phyloP scores from a whole-genome alignment of 352 stramenopile species.

The Globisporangium camurandrum region DNA sequence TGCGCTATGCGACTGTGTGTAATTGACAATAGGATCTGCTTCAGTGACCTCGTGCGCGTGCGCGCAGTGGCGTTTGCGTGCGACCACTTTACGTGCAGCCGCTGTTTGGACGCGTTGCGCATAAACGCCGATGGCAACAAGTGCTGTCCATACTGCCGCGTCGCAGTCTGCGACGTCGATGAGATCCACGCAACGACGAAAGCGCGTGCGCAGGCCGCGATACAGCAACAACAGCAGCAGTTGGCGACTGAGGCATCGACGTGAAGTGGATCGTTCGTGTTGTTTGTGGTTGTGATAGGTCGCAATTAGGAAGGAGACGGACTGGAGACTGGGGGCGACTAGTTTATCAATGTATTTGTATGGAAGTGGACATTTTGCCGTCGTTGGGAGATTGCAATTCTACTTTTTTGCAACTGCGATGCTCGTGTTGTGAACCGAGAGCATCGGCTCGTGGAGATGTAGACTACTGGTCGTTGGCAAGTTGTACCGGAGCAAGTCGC shows the following conservation, averaged over 20 bases:
- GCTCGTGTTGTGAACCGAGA: conserved; percentile 11
- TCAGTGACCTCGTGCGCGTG: conserved; percentile 47
- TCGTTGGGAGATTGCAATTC: no score
- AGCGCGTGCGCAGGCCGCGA: no score
- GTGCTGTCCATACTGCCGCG: conserved; percentile 56
- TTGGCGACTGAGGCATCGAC: no score
- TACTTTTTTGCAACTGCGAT: conserved; percentile 4
- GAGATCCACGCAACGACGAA: conserved; percentile 49
- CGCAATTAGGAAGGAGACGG: no score
- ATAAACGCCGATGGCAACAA: conserved; percentile 42
- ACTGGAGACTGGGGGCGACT: no score
- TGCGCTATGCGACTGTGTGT: neutral
- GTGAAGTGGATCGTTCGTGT: no score
- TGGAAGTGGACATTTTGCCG: no score
- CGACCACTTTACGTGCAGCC: conserved; percentile 54
- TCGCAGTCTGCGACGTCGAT: conserved; percentile 24
- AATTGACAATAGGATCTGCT: conserved; percentile 42
- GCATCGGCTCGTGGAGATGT: conserved; percentile 26
- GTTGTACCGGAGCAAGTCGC: conserved; percentile 23
- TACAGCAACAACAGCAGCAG: no score
- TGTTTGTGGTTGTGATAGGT: no score
- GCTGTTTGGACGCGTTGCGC: conserved; percentile 47
- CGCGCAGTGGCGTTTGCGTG: conserved; percentile 50
- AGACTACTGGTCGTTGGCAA: conserved; percentile 21
- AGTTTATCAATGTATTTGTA: no score